Evolutionary conservation across 768 basidiomycete genomes (phyloP), one percentile per base, ranked within the genome.

Genomic region (Leccinum sublutescens): DNA sequence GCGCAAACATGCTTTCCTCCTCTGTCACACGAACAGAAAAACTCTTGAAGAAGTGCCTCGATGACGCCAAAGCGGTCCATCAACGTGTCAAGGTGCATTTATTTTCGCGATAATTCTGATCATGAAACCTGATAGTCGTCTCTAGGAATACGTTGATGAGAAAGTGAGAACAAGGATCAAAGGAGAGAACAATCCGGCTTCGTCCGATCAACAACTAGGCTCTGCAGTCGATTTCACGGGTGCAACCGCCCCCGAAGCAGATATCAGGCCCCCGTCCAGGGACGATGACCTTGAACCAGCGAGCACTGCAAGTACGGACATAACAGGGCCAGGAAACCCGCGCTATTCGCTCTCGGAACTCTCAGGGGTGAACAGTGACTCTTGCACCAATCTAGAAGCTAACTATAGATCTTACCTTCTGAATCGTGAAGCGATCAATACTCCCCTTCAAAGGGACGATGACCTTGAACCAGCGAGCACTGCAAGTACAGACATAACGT

Each of bases 1-100:
- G 23, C 21, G 1, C 21, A 14, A 23, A 60, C 21, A 68, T 66
- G 62, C 25, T 27, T 9, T 61, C 53, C 23, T 45, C 56, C 27
- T 45, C 56, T 27, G 5, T 19, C 25, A 52, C 40, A n/a, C 40
- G 51, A 31, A 36, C 51, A 0, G 50, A 55, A 4, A 31, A 54
- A 1, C 1, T 52, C 3, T 21, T 67, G 15, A n/a, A 0, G 10
- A 58, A 21, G 36, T 56, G 34, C 36, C 56, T 58, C 17, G 23
- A 55, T 23, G 52, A 54, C 7, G 58, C 66, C 0, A 19, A 58
- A 31, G 56, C 1, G 14, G 56, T 68, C 27, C 56, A 1, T 25
- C 25, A 27, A 19, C 56, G 60, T 8, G 29, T 66, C 11, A 62
- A 25, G 9, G 66, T 56, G 11, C 45, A 56, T 45, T 4, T 9